Evolutionary conservation across 1,284 basidiomycete genomes (phyloP).

Genomic region (Phenoliferia sp.): DNA sequence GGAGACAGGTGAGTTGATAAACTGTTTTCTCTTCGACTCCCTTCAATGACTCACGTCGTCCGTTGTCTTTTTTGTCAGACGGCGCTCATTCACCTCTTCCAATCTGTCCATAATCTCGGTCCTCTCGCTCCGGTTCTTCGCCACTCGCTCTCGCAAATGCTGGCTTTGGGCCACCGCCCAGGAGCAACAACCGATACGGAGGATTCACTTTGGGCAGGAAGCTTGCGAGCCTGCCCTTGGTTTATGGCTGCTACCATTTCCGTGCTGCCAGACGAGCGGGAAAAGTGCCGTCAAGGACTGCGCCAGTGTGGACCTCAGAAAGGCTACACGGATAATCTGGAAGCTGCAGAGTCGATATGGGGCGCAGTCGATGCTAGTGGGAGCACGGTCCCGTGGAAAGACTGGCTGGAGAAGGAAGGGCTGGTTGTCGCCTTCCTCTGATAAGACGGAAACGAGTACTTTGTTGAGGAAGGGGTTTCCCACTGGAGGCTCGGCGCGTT

Average conservation of each 20-base stretch:
- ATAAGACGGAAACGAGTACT: no score
- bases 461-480: no score
- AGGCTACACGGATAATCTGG: background rate
- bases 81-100: constrained; percentile 24
- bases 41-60: background rate
- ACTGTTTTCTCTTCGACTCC: background rate
- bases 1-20: constrained; percentile 24
- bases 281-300: background rate
- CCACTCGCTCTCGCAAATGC: background rate
- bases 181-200: background rate
- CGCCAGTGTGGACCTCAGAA: background rate
- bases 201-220: background rate
- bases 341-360: background rate
- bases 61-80: constrained; percentile 8
- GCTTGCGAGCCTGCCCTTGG: background rate
- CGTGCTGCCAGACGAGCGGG: background rate
- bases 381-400: background rate
- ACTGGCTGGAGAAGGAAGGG: background rate
- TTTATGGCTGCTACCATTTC: background rate
- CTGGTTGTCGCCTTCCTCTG: background rate
- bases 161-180: background rate
- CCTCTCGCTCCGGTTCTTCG: background rate
- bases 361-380: background rate
- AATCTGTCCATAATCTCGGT: constrained; percentile 20
- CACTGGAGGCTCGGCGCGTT: no score